Evolutionary conservation across 2,329 filamentous ascomycete species (phyloP).

Genomic region (Exophiala aquamarina): DNA sequence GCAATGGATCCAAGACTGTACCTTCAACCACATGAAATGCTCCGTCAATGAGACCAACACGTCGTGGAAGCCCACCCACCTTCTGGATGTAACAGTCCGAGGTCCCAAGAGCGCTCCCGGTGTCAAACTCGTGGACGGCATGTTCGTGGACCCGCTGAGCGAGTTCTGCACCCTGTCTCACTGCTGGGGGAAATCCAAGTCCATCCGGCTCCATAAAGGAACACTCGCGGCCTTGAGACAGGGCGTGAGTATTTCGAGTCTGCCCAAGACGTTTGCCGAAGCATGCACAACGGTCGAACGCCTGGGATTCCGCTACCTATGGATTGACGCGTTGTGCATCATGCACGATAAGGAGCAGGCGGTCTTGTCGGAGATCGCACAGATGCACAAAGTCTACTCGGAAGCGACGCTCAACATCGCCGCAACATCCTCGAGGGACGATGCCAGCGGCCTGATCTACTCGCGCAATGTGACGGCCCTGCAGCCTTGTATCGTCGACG

Average conservation of each 20-base stretch:
- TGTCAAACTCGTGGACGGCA: conserved; percentile 27
- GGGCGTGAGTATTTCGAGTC: conserved; percentile 21
- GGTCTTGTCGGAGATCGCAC: conserved; percentile 24
- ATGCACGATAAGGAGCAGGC: conserved; percentile 28
- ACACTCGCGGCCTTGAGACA: conserved; percentile 26
- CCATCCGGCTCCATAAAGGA: conserved; percentile 26
- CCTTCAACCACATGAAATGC: conserved; percentile 30
- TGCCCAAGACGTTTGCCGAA: conserved; percentile 30
- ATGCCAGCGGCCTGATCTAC: conserved; percentile 25
- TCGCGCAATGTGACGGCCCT: conserved; percentile 24
- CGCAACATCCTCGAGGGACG: conserved; percentile 26
- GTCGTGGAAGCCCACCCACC: conserved; percentile 27
- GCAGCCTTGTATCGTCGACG: conserved; percentile 27
- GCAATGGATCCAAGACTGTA: conserved; percentile 29
- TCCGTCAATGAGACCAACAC: conserved; percentile 20
- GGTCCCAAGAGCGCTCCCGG: conserved; percentile 24
- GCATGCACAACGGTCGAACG: conserved; percentile 23
- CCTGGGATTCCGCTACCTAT: conserved; percentile 28
- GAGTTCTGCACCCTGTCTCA: conserved; percentile 29
- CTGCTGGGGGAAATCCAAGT: conserved; percentile 28
- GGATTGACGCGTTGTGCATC: conserved; percentile 31
- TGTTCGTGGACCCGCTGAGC: conserved; percentile 25
- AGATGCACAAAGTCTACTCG: conserved; percentile 28
- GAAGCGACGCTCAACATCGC: conserved; percentile 28
- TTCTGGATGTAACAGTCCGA: conserved; percentile 27